phyloP scores from a whole-genome alignment of 441 rosid genomes.

The Erodium chrysanthum region DNA sequence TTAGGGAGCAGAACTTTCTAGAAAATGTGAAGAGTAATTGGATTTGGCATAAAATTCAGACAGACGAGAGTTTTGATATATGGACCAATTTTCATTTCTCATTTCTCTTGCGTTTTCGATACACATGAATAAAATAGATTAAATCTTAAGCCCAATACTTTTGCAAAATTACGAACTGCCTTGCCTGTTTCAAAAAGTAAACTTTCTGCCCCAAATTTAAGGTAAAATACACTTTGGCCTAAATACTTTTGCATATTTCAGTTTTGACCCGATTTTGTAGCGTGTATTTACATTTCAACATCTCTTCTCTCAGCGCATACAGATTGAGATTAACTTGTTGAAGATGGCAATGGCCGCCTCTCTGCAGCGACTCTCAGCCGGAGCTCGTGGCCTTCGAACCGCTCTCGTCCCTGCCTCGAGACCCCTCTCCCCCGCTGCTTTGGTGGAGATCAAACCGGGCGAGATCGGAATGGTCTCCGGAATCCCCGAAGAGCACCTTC shows the following conservation, averaged over 20 bases:
- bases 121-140: neutral
- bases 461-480: constrained; percentile 26
- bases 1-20: constrained; percentile 20
- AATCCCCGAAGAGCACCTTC: constrained; percentile 24
- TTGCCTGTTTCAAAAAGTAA: neutral
- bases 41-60: constrained; percentile 4
- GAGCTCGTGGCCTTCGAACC: constrained; percentile 30
- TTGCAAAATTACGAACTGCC: neutral
- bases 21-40: constrained; percentile 5
- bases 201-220: neutral
- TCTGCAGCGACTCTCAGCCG: constrained; percentile 39
- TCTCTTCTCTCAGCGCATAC: neutral
- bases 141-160: neutral
- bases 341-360: constrained; percentile 48
- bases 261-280: neutral
- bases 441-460: constrained; percentile 21
- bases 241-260: neutral
- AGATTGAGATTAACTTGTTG: constrained; percentile 18
- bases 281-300: constrained; percentile 2
- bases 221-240: neutral
- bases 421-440: constrained; percentile 32
- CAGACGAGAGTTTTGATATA: constrained; percentile 6
- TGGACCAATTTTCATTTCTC: constrained; percentile 1
- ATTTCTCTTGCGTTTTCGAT: neutral
- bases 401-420: constrained; percentile 35